Conservation (phyloP, 352 stramenopile species). For the Globisporangium mamillatum region DNA sequence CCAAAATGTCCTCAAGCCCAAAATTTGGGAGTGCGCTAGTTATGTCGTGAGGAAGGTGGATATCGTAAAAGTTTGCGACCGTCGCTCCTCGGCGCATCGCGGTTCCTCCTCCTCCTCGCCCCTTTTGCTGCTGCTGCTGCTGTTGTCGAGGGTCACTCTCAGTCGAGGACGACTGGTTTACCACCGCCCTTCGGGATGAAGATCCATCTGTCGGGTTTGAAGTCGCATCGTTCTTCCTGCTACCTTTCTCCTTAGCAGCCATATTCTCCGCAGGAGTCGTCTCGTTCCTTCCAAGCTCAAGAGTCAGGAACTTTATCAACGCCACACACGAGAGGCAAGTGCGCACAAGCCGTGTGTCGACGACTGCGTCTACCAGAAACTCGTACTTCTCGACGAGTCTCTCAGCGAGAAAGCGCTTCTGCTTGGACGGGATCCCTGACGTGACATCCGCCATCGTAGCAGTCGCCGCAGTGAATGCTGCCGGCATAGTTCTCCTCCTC, state of each 20-base stretch:
- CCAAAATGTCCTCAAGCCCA: neutral
- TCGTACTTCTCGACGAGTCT: conserved; percentile 58
- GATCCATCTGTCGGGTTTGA: conserved; percentile 2
- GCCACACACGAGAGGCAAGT: conserved; percentile 53
- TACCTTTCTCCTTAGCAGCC: neutral
- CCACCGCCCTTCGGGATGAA: conserved; percentile 10
- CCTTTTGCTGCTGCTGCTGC: neutral
- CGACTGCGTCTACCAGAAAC: conserved; percentile 70
- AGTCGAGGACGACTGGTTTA: conserved; percentile 9
- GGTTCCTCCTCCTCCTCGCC: neutral
- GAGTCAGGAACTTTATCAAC: conserved; percentile 58
- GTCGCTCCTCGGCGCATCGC: conserved; percentile 1
- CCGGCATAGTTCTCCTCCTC: conserved; percentile 1
- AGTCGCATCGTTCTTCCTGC: neutral
- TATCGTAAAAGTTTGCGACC: neutral
- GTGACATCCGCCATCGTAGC: conserved; percentile 14
- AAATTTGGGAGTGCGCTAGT: neutral
- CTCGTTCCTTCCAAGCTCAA: conserved; percentile 27
- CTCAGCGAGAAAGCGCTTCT: conserved; percentile 33
- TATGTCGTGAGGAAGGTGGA: neutral
- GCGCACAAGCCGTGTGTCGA: conserved; percentile 57
- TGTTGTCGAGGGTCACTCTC: neutral
- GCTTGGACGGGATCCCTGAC: conserved; percentile 29
- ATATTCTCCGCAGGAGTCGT: conserved; percentile 3
- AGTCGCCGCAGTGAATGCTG: neutral